Evolutionary conservation across 2,329 filamentous ascomycete species (phyloP).

Genomic region (Colletotrichum tabaci): DNA sequence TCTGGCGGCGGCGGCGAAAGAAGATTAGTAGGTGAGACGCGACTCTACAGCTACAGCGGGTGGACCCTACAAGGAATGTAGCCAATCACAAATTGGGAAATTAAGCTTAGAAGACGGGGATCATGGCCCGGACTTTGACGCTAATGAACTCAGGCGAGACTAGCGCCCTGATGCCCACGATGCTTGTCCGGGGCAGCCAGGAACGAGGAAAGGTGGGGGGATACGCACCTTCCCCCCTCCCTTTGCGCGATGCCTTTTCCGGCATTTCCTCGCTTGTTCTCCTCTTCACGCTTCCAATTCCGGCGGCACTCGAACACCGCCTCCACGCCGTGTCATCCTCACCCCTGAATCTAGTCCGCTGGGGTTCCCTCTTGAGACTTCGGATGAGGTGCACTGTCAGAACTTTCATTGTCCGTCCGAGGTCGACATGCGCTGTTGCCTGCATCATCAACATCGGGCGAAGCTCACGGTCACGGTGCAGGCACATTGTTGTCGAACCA

Average conservation of each 20-base stretch:
- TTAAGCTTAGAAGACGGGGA: conserved; percentile 13
- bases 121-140: conserved; percentile 14
- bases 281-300: conserved; percentile 21
- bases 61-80: neutral
- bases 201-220: neutral
- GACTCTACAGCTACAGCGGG: neutral
- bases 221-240: neutral
- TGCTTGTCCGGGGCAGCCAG: neutral
- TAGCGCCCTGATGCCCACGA: conserved; percentile 1
- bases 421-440: neutral
- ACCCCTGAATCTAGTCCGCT: conserved; percentile 9
- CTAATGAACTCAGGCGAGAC: conserved; percentile 9
- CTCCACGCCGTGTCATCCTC: neutral
- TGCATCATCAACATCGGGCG: neutral
- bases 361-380: neutral
- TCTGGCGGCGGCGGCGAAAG: conserved; percentile 9
- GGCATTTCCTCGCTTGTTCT: conserved; percentile 1
- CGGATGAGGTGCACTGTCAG: conserved; percentile 6
- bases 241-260: neutral
- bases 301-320: conserved; percentile 9
- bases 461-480: neutral
- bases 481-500: conserved; percentile 3
- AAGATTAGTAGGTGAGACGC: neutral
- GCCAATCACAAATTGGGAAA: conserved; percentile 4
- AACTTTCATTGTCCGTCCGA: conserved; percentile 12